Base-by-base conservation (phyloP, 495 filamentous ascomycete genomes). In the Podospora fimiseda region DNA sequence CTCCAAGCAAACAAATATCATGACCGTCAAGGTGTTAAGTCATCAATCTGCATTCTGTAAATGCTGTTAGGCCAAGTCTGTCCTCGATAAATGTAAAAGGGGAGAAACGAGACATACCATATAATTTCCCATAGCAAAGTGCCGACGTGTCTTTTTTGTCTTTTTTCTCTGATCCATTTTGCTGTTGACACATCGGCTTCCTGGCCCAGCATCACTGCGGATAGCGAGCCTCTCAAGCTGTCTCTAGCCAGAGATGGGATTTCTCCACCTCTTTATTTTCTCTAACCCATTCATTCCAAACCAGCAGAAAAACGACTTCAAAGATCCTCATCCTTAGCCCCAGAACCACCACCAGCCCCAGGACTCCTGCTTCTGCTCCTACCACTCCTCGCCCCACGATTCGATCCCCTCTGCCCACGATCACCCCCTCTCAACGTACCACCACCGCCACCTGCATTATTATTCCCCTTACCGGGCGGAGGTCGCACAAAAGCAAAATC, bases 401-500 rank as follows among this genome's bases (percentile, higher is more conserved):
- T 61, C n/a, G 51, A 47, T 2, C 58, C 62, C 23, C 61, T 39
- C 41, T 67, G 71, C 47, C 73, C 69, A 42, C 76, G 69, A 13
- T 68, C 68, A 18, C 70, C 76, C 42, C 73, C 74, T 45, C 73
- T 72, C 24, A 71, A 71, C 24, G 74, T 75, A 21, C 71, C 71
- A n/a, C 78, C 76, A 43, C 80, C 77, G n/a, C n/a, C n/a, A n/a
- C n/a, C n/a, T n/a, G n/a, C n/a, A n/a, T n/a, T n/a, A 14, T 70
- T 73, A 49, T 74, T 75, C 40, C 67, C 68, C 65, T 84, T 81
- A 16, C 80, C 76, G 13, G 90, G 89, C 39, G 94, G 92, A 43
- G 94, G 91, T 45, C 94, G 81, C 38, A 99, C 94, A 69, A 99
- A 97, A 2, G 92, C 94, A 68, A 92, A 99, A 74, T 99, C 94